Base-by-base conservation (phyloP, 495 filamentous ascomycete genomes). In the Aspergillus coremiiformis region DNA sequence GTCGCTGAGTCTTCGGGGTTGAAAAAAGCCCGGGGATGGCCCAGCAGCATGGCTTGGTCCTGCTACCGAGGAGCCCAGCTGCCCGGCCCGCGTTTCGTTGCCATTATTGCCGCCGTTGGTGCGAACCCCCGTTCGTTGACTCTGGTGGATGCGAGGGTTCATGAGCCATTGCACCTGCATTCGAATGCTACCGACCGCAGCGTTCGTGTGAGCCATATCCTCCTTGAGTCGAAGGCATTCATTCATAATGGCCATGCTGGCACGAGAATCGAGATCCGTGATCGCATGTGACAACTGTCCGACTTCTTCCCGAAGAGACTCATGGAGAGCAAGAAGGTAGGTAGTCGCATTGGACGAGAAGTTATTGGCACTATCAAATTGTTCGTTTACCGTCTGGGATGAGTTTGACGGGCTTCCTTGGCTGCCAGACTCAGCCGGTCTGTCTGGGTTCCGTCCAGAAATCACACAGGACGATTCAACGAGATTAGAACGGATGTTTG, bases 91-190 rank as follows among this genome's bases (percentile, higher is more conserved):
- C 50, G 60, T 20, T 39, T 45, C 35, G 51, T 15, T 49, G 5
- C 54, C 59, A 29, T 48, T 63, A 6, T 54, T 44, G 29, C 43
- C 39, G 35, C 57, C 42, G 42, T 58, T 62, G 35, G 60, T 41
- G 20, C 64, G 68, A 21, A 61, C 56, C 29, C 45, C 55, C 2
- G 56, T 53, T 17, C 70, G 60, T 15, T 69, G 59, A 2, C 60
- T 60, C 5, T 74, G 68, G 44, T 84, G 80, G 52, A 83, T 64
- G 9, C 80, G 75, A 10, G 81, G 73, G 29, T 78, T 82, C 67
- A 83, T 75, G 8, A 87, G 74, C 82, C 84, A 86, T 48, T 86
- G 82, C 12, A 88, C 68, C 56, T 87, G 84, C 74, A 83, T 78
- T 30, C 82, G 74, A 33, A 87, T 75, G 22, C 73, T 74, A 54